Evolutionary conservation across 2,329 filamentous ascomycete species (phyloP), one percentile per base, ranked within the genome.

Genomic region (Claviceps spartinae): DNA sequence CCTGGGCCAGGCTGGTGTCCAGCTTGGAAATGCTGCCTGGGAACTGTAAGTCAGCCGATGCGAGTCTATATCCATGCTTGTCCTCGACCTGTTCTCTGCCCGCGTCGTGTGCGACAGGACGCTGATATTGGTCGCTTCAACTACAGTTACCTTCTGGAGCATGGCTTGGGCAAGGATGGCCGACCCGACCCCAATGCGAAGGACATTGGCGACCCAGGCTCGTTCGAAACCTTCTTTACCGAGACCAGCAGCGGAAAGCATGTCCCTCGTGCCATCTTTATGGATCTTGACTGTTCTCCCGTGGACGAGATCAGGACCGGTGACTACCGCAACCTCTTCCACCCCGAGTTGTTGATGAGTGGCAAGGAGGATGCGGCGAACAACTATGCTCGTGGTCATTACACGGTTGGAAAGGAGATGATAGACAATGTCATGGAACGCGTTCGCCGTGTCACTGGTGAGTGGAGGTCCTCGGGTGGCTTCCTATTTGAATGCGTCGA

Each of bases 301-400:
- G 83, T 86, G 60, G 83, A 86, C 61, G 83, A 86, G 74, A 85
- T 86, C 69, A 79, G 82, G 54, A 85, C 81, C 51, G 82, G 82
- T 54, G 56, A 62, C 58, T 86, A 85, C 71, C 79, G 81, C 61
- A 75, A 82, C 64, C 77, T 86, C 55, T 86, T 85, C 75, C 82
- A 86, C 70, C 82, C 82, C 46, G 82, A 86, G 73, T 74, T 82
- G 60, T 69, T 86, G 64, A 80, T 86, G 65, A 85, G 78, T 67
- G 82, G 82, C 69, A 86, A 86, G 76, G 83, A 86, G 68, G 83
- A 86, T 77, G 82, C 83, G 54, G 81, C 82, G 71, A 86, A 86
- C 73, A 86, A 86, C 75, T 86, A 86, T 63, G 83, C 83, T 60
- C 82, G 82, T 72, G 83, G 83, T 53, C 82, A 86, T 72, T 86